These are phyloP conservation scores for Tetrapyrgos nigripes DNA, from an alignment of 1,284 basidiomycete species.

Conservation along the genomic window DNA sequence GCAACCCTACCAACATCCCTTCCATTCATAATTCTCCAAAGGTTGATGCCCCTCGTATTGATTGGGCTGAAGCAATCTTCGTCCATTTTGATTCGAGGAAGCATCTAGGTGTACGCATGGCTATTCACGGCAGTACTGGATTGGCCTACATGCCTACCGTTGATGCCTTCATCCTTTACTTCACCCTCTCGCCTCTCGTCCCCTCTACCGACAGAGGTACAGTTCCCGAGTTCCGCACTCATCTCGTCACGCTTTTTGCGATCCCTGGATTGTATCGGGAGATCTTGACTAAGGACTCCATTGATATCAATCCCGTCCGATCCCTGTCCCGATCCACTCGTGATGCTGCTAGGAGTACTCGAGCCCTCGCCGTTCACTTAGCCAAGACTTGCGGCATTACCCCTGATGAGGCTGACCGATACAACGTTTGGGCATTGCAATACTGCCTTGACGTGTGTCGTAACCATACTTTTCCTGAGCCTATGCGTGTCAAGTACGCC, in stretches of 20 bases:
- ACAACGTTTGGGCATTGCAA: too few relatives aligned
- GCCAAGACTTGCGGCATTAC: too few relatives aligned
- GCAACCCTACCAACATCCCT: background rate
- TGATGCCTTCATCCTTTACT: background rate
- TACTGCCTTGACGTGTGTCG: too few relatives aligned
- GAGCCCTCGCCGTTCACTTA: too few relatives aligned
- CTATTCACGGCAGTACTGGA: too few relatives aligned
- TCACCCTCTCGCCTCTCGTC: background rate
- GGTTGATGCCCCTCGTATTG: background rate
- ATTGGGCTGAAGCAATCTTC: background rate
- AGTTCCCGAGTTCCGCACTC: background rate
- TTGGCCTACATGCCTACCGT: background rate
- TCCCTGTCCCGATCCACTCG: background rate
- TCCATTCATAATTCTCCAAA: background rate
- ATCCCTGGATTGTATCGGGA: background rate
- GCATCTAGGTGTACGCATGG: background rate
- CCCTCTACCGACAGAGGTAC: background rate
- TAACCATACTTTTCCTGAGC: too few relatives aligned
- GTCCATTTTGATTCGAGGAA: background rate
- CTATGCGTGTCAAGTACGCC: too few relatives aligned
- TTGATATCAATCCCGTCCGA: background rate
- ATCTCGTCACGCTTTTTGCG: background rate
- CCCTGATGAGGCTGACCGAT: too few relatives aligned
- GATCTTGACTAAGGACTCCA: background rate
- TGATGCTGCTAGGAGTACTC: too few relatives aligned